These are phyloP conservation scores for Chamaenerion angustifolium DNA, from an alignment of 345 rosid genomes.

Conservation along the genomic window DNA sequence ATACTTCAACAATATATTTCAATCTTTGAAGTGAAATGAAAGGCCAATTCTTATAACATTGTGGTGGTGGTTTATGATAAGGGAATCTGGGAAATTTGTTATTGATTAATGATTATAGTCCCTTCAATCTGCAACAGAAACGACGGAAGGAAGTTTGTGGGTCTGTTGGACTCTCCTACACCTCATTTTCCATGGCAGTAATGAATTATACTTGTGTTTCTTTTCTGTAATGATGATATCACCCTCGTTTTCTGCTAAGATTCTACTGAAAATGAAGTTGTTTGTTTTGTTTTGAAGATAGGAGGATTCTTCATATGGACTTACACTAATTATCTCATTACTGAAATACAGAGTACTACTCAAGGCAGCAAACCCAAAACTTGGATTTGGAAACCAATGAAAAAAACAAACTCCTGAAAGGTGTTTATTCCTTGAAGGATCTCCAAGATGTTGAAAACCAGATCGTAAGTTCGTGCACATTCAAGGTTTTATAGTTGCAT, in stretches of 20 bases:
- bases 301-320: conserved; percentile 97
- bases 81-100: conserved; percentile 88
- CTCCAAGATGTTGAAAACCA: conserved; percentile 25
- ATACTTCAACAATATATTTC: background rate
- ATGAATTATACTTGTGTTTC: too few relatives aligned
- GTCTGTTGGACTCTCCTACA: conserved; percentile 62
- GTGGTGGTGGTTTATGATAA: conserved; percentile 5
- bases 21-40: background rate
- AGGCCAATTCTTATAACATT: background rate
- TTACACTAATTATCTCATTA: conserved; percentile 48
- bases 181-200: conserved; percentile 98
- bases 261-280: background rate
- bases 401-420: conserved; percentile 42
- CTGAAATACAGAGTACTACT: conserved; percentile 27
- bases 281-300: conserved; percentile 32
- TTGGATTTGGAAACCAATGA: conserved; percentile 33
- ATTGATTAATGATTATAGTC: conserved; percentile 52
- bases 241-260: background rate
- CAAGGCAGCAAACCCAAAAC: conserved; percentile 39
- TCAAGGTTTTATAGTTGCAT: too few relatives aligned
- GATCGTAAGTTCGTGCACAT: conserved; percentile 13
- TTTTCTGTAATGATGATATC: too few relatives aligned
- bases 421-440: conserved; percentile 13
- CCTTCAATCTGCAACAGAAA: conserved; percentile 83
- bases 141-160: conserved; percentile 40